Percentiles rank a stretch among this genome's conserved stretches.
Evolutionary conservation across 441 rosid genomes (phyloP).

Genomic region (Manihot esculenta): DNA sequence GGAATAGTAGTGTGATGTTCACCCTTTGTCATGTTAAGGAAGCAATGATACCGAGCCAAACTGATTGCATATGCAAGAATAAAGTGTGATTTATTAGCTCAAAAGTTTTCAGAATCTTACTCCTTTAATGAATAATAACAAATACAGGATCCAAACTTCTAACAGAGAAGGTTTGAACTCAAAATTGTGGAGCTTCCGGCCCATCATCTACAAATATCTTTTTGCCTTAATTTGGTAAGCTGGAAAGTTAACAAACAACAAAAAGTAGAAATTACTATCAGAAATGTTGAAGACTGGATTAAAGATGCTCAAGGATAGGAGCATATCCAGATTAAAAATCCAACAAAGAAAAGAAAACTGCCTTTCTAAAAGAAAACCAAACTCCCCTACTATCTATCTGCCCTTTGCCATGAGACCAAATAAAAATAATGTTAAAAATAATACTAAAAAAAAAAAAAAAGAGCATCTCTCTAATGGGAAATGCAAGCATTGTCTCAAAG

Average conservation of each 20-base stretch:
- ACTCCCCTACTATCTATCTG: too few species aligned
- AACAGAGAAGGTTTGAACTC: background rate
- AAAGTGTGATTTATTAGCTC: slow-evolving; percentile 4
- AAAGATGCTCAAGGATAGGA: background rate
- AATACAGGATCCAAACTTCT: slow-evolving; percentile 11
- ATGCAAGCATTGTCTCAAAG: background rate
- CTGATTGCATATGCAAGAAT: background rate
- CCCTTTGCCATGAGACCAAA: background rate
- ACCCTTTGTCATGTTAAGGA: slow-evolving; percentile 27
- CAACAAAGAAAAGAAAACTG: too few species aligned
- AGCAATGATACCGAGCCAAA: slow-evolving; percentile 1
- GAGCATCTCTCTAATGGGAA: background rate
- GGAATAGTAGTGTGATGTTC: slow-evolving; percentile 6
- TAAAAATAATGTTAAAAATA: background rate
- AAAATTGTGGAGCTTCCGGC: slow-evolving; percentile 8
- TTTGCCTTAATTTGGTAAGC: background rate
- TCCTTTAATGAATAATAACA: slow-evolving; percentile 7
- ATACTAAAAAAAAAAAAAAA: background rate
- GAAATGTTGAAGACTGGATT: background rate
- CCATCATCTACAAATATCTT: slow-evolving; percentile 6
- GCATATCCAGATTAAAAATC: background rate
- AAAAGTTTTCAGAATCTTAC: slow-evolving; percentile 5
- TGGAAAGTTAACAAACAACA: too few species aligned
- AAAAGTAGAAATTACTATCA: background rate
- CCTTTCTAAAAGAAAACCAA: too few species aligned